These are phyloP conservation scores for Cystoderma amianthinum DNA, from an alignment of 768 basidiomycete genomes.

Conservation along the genomic window DNA sequence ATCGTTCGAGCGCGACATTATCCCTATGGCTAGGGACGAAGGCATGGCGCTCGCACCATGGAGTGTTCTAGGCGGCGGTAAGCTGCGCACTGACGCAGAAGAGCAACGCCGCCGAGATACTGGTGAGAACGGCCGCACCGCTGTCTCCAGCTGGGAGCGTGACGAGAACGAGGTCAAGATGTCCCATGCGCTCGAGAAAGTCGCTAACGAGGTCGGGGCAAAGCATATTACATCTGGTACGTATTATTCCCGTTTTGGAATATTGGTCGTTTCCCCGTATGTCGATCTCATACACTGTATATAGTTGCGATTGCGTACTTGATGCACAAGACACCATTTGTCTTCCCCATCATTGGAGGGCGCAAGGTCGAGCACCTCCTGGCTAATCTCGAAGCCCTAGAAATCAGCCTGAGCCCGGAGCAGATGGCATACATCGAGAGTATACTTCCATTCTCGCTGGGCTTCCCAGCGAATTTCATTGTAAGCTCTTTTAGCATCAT, in stretches of 20 bases:
- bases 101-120: conserved; percentile 17
- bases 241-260: conserved; percentile 7
- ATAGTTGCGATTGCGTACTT: conserved; percentile 45
- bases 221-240: conserved; percentile 36
- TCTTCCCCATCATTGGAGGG: conserved; percentile 44
- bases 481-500: too few species aligned
- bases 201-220: conserved; percentile 42
- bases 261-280: too few species aligned
- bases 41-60: conserved; percentile 30
- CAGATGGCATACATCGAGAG: conserved; percentile 38
- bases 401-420: conserved; percentile 29
- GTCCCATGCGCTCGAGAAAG: conserved; percentile 36
- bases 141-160: conserved; percentile 32
- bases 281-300: background rate
- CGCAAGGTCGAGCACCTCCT: conserved; percentile 45
- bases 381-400: conserved; percentile 41
- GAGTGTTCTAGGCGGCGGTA: conserved; percentile 26
- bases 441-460: conserved; percentile 30
- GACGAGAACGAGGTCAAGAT: conserved; percentile 34
- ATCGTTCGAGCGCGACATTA: conserved; percentile 47
- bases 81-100: conserved; percentile 45
- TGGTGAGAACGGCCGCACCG: conserved; percentile 30
- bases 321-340: conserved; percentile 46
- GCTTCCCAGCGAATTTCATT: conserved; percentile 30
- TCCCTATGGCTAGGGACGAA: conserved; percentile 35